These are phyloP conservation scores for Globisporangium polare DNA, from an alignment of 352 stramenopile genomes.

Conservation along the genomic window DNA sequence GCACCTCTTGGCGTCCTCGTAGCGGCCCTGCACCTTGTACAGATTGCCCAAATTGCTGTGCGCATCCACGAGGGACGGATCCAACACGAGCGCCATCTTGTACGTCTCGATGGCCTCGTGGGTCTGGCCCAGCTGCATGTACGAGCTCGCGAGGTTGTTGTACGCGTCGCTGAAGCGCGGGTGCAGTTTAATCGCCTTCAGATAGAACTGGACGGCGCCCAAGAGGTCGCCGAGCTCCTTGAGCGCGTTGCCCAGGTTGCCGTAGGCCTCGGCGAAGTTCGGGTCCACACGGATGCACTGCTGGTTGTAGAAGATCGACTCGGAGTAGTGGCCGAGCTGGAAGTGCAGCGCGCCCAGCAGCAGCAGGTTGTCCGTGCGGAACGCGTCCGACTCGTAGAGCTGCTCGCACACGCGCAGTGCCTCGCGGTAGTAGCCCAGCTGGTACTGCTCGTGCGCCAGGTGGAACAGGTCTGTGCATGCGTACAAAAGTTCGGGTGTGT, in stretches of 20 bases:
- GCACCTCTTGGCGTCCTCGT: constrained; percentile 87
- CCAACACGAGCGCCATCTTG: constrained; percentile 90
- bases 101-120: constrained; percentile 92
- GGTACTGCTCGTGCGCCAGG: constrained; percentile 81
- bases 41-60: constrained; percentile 94
- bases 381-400: constrained; percentile 86
- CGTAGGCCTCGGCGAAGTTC: constrained; percentile 91
- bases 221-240: constrained; percentile 91
- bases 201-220: constrained; percentile 91
- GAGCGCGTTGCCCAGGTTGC: constrained; percentile 93
- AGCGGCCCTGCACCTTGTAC: constrained; percentile 84
- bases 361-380: constrained; percentile 89
- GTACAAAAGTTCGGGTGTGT: not conserved
- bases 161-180: constrained; percentile 90
- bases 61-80: constrained; percentile 90
- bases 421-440: constrained; percentile 87
- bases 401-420: constrained; percentile 81
- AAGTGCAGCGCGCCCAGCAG: constrained; percentile 93
- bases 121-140: constrained; percentile 90
- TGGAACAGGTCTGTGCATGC: constrained; percentile 55
- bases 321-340: constrained; percentile 89
- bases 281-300: constrained; percentile 91
- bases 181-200: constrained; percentile 91
- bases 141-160: constrained; percentile 90
- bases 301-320: constrained; percentile 95